These are phyloP conservation scores for Nigrospora oryzae DNA, from an alignment of 2,329 filamentous ascomycete species.

Conservation along the genomic window DNA sequence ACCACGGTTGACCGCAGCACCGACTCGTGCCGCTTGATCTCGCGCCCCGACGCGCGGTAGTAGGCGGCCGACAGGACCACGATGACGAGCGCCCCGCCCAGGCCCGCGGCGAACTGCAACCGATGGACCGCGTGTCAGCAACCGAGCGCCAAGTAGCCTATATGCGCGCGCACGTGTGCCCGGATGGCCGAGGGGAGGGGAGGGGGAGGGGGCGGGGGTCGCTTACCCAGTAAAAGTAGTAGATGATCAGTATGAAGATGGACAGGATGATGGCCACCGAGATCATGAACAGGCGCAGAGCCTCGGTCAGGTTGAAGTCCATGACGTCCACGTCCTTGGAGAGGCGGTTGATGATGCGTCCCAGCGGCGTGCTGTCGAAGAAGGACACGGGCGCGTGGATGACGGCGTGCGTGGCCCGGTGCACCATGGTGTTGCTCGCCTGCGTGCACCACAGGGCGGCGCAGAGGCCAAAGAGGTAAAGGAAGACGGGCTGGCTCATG, in stretches of 20 bases:
- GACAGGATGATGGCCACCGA: constrained; percentile 53
- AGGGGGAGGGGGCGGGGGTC: too few relatives aligned
- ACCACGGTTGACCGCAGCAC: constrained; percentile 58
- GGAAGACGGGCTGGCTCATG: constrained; percentile 39
- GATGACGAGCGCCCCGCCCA: constrained; percentile 48
- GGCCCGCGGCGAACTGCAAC: neutral
- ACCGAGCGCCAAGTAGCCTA: constrained; percentile 44
- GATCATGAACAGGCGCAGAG: constrained; percentile 57
- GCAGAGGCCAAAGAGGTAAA: constrained; percentile 52
- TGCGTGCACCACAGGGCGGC: constrained; percentile 52
- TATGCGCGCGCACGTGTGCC: constrained; percentile 20
- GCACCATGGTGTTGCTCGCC: constrained; percentile 54
- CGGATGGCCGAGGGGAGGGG: too few relatives aligned
- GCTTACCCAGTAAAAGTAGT: constrained; percentile 48
- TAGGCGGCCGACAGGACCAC: constrained; percentile 56
- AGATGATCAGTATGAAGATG: constrained; percentile 56
- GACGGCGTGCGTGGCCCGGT: constrained; percentile 45
- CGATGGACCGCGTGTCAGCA: neutral
- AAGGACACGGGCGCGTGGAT: constrained; percentile 37
- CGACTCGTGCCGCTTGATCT: constrained; percentile 60
- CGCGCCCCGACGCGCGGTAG: constrained; percentile 57
- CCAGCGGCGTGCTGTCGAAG: constrained; percentile 63
- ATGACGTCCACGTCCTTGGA: constrained; percentile 62
- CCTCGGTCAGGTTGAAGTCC: constrained; percentile 59
- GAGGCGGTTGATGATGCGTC: constrained; percentile 61